Evolutionary conservation across 345 rosid genomes (phyloP).

Genomic region (Corchorus capsularis): DNA sequence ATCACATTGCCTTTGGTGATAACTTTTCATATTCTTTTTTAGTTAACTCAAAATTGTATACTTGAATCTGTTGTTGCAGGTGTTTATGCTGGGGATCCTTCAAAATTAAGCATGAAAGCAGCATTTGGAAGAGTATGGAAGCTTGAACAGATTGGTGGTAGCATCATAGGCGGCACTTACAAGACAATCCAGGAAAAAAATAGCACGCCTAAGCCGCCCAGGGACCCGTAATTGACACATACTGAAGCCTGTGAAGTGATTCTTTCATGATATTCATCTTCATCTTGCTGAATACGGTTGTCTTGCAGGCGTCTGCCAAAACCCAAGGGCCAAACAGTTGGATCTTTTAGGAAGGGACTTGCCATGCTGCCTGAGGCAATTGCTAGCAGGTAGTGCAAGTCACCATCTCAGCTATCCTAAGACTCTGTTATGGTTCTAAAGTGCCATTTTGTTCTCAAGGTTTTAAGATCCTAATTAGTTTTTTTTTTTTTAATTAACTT

Average conservation of each 20-base stretch:
- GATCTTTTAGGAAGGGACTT: constrained; percentile 91
- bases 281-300: constrained; percentile 15
- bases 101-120: constrained; percentile 90
- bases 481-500: constrained; percentile 15
- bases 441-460: not conserved
- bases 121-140: constrained; percentile 98
- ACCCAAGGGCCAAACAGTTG: constrained; percentile 96
- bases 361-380: constrained; percentile 85
- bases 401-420: constrained; percentile 17
- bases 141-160: constrained; percentile 84
- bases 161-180: constrained; percentile 82
- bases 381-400: constrained; percentile 54
- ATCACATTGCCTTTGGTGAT: not conserved
- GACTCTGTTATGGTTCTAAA: not conserved
- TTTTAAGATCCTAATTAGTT: constrained; percentile 25
- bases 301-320: constrained; percentile 72
- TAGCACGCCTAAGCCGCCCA: constrained; percentile 57
- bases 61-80: constrained; percentile 43
- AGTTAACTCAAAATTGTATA: not conserved
- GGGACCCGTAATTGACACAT: constrained; percentile 67
- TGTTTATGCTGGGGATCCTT: constrained; percentile 95
- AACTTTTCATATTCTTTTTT: not conserved
- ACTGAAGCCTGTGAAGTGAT: constrained; percentile 18
- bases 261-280: constrained; percentile 8
- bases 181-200: constrained; percentile 81